Base-by-base conservation (phyloP, 805 yeast species). In the Ogataea populi-albae region DNA sequence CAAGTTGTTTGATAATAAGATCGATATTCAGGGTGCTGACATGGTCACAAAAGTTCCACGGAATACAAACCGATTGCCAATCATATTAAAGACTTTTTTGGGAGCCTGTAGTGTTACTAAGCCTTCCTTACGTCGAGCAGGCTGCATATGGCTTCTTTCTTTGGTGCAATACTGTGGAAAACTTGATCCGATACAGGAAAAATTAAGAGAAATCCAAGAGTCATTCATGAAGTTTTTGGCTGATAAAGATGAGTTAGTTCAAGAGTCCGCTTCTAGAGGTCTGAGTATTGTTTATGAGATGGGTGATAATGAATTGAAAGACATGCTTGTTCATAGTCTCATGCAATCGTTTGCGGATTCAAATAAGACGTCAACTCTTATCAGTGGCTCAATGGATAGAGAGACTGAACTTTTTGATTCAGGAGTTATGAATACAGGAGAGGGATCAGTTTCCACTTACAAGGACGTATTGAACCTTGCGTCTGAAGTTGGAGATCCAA, bases 401-500 rank as follows among this genome's bases (percentile, higher is more conserved):
- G 96, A 87, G 1, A 88, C 97, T 0, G 77, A 87, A 54, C 63
- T 91, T 9, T 91, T 91, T 55, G 95, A 86, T 28, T 81, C 85
- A 1, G 96, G 95, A 24, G 69, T 77, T 4, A 61, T 91, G 48
- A 81, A 74, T 32, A 86, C 96, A 0, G 82, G 81, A 30, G 93
- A 85, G 43, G 88, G 91, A 1, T 84, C 95, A 0, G 79, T 91
- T 3, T 84, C 95, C 0, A 89, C 98, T 0, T 91, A 91, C 57
- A 86, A 83, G 50, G 98, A 91, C 59, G 86, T 91, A 20, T 67
- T 91, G 49, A 85, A 69, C 49, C 66, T 91, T 32, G 97, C 98
- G 0, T 78, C 93, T 1, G 98, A 91, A 54, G 94, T 88, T 7
- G 98, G 98, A 19, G 96, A 91, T 59, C 96, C 98, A 10, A 76